Evolutionary conservation across 306 rosid genomes (phyloP).

Genomic region (Medicago ruthenica): DNA sequence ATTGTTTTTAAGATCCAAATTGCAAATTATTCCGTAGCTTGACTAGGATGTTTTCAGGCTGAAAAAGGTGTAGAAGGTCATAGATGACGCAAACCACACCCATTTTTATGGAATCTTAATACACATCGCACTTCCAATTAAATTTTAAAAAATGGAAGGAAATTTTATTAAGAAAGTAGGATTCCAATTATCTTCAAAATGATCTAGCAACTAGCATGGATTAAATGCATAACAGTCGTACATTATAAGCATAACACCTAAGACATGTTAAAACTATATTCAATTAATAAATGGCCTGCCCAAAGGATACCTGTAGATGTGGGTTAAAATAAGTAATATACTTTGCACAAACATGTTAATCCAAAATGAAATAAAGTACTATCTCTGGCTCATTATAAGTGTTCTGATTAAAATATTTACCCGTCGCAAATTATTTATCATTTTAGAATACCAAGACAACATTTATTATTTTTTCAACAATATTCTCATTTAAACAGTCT

Average conservation of each 20-base stretch:
- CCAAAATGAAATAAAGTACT: not conserved
- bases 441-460: not conserved
- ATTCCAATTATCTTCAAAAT: no score
- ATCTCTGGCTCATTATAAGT: not conserved
- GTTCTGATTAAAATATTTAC: not conserved
- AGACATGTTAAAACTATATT: no score
- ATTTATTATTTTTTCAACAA: not conserved
- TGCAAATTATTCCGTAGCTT: not conserved
- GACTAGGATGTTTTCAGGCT: constrained; percentile 13
- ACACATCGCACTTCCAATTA: no score
- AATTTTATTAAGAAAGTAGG: no score
- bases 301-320: no score
- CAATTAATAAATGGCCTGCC: no score
- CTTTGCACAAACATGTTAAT: constrained; percentile 4
- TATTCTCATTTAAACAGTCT: not conserved
- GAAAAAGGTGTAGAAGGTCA: not conserved
- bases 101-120: not conserved
- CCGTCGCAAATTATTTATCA: not conserved
- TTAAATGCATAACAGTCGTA: no score
- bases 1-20: not conserved
- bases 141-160: no score
- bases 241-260: no score
- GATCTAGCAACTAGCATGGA: no score
- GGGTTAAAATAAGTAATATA: not conserved
- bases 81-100: not conserved